Conservation (phyloP, 2,329 filamentous ascomycete species). For the Rutstroemia sp. region DNA sequence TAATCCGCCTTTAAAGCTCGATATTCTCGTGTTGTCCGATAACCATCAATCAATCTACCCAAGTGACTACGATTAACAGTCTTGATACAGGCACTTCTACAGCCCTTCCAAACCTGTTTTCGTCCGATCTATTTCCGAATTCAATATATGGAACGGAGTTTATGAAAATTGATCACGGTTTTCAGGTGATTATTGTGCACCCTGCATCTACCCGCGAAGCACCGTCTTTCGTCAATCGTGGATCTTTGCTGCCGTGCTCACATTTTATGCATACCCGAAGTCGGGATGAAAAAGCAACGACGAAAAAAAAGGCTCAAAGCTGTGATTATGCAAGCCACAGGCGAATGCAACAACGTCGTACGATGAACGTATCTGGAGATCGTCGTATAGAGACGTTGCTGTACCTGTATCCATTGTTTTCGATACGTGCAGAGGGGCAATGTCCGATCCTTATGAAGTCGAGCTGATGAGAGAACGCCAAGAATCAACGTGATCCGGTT, state of each 20-base stretch:
- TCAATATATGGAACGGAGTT: not conserved
- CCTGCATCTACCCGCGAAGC: constrained; percentile 4
- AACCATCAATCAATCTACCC: not conserved
- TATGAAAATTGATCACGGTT: not conserved
- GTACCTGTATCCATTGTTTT: not conserved
- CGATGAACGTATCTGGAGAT: not conserved
- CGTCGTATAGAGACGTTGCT: not conserved
- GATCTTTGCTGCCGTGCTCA: constrained; percentile 1
- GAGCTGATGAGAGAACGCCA: not conserved
- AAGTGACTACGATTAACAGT: not conserved
- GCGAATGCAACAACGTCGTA: not conserved
- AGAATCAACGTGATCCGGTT: not conserved
- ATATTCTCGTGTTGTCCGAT: not conserved
- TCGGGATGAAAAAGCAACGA: not conserved
- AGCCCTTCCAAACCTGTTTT: not conserved
- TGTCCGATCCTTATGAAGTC: not conserved
- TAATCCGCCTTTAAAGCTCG: not conserved
- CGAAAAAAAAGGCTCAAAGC: not conserved
- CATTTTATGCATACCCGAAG: not conserved
- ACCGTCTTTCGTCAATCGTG: not conserved
- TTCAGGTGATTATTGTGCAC: constrained; percentile 8
- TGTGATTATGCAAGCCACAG: constrained; percentile 5
- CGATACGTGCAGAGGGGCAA: too few species aligned
- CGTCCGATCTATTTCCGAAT: constrained; percentile 2
- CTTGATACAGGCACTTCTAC: too few species aligned